These are phyloP conservation scores for Penicillium canescens DNA, from an alignment of 495 filamentous ascomycete species.

Conservation along the genomic window DNA sequence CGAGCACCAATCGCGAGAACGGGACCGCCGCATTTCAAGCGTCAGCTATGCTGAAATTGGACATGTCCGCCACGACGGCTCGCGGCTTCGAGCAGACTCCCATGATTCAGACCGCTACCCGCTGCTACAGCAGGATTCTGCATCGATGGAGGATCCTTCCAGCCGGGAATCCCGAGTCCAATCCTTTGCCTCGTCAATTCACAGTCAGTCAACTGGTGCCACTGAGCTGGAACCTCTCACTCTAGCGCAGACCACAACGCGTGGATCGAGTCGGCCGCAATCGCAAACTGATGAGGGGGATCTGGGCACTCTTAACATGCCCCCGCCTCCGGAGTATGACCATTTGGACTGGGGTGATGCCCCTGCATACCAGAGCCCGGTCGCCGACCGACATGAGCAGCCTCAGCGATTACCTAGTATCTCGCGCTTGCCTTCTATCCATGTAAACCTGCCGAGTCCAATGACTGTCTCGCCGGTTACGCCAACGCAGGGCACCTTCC, in stretches of 20 bases:
- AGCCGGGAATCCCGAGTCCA: constrained; percentile 32
- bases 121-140: constrained; percentile 69
- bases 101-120: constrained; percentile 74
- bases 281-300: constrained; percentile 36
- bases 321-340: constrained; percentile 46
- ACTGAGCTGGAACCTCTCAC: constrained; percentile 33
- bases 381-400: constrained; percentile 15
- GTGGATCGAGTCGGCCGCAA: constrained; percentile 19
- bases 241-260: constrained; percentile 24
- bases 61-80: constrained; percentile 85
- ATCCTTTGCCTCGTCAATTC: constrained; percentile 38
- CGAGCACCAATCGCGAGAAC: constrained; percentile 66
- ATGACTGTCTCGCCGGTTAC: constrained; percentile 31
- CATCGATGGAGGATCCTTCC: constrained; percentile 22
- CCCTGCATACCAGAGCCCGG: constrained; percentile 42
- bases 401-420: constrained; percentile 23
- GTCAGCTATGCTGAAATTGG: constrained; percentile 88
- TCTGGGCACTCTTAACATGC: constrained; percentile 34
- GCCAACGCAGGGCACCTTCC: constrained; percentile 18
- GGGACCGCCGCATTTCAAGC: constrained; percentile 74
- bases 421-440: constrained; percentile 38
- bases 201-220: constrained; percentile 20
- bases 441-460: constrained; percentile 41
- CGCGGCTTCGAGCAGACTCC: constrained; percentile 78
- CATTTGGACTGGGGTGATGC: constrained; percentile 52